phyloP scores from a whole-genome alignment of 805 yeast species.

The Nakazawaea ishiwadae region DNA sequence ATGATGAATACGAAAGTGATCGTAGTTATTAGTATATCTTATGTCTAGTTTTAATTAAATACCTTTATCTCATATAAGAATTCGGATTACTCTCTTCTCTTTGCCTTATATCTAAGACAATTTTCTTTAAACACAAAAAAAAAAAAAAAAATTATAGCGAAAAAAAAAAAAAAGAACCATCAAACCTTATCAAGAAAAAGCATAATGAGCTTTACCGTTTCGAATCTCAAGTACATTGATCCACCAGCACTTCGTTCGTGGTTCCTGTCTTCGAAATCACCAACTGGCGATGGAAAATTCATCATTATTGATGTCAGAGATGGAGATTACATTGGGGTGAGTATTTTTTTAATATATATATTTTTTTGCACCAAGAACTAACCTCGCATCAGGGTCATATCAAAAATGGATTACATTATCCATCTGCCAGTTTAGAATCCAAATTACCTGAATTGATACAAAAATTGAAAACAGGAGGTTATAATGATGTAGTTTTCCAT shows the following conservation, averaged over 20 bases:
- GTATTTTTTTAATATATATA: too few species aligned
- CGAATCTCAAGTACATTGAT: slow-evolving; percentile 43
- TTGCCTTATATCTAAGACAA: too few species aligned
- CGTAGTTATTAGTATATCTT: not conserved
- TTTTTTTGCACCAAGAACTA: too few species aligned
- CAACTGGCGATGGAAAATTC: slow-evolving; percentile 35
- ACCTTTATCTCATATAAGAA: too few species aligned
- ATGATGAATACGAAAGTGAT: not conserved
- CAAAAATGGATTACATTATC: slow-evolving; percentile 47
- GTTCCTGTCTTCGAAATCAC: slow-evolving; percentile 34
- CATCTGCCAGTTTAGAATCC: slow-evolving; percentile 41
- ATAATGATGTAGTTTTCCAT: slow-evolving; percentile 71
- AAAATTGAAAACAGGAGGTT: slow-evolving; percentile 26
- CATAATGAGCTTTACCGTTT: slow-evolving; percentile 17
- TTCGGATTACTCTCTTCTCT: too few species aligned
- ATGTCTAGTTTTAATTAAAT: too few species aligned
- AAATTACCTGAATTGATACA: slow-evolving; percentile 33
- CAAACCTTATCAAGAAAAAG: too few species aligned
- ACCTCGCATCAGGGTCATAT: slow-evolving; percentile 49
- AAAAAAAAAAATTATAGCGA: too few species aligned
- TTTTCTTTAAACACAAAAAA: too few species aligned
- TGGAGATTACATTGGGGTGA: slow-evolving; percentile 67
- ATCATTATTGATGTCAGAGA: slow-evolving; percentile 83
- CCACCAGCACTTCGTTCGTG: slow-evolving; percentile 41
- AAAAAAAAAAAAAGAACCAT: not conserved